These are phyloP conservation scores for Colletotrichum sp. DNA, from an alignment of 2,329 filamentous ascomycete species.

Conservation along the genomic window DNA sequence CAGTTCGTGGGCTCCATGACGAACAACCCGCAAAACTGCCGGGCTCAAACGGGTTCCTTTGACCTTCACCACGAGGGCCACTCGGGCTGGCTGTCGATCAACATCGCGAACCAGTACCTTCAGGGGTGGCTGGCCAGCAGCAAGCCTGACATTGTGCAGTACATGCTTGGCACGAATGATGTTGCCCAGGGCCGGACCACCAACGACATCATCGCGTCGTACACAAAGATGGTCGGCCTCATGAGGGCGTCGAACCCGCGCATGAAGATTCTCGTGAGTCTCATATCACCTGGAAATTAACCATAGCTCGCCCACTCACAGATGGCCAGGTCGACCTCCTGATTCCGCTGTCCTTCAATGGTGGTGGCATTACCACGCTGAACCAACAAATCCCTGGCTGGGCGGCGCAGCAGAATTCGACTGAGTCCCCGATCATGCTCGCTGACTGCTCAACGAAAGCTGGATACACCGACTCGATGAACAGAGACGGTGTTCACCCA, in stretches of 20 bases:
- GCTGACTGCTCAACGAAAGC: constrained; percentile 40
- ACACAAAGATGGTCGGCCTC: constrained; percentile 41
- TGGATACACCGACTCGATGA: constrained; percentile 34
- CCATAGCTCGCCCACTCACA: background rate
- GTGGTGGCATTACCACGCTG: constrained; percentile 32
- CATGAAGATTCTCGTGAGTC: constrained; percentile 42
- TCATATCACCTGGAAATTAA: background rate
- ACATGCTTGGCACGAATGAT: constrained; percentile 53
- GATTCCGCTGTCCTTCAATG: constrained; percentile 38
- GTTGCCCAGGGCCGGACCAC: constrained; percentile 33
- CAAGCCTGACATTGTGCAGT: constrained; percentile 46
- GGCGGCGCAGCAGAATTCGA: constrained; percentile 37
- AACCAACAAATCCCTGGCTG: constrained; percentile 43
- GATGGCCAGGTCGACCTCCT: constrained; percentile 39
- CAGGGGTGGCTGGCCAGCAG: constrained; percentile 40
- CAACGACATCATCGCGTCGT: constrained; percentile 40
- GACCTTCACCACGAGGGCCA: constrained; percentile 49
- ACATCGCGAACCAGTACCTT: constrained; percentile 47
- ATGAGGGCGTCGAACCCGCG: constrained; percentile 41
- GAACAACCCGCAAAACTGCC: constrained; percentile 41
- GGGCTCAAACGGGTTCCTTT: constrained; percentile 33
- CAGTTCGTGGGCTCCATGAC: constrained; percentile 47
- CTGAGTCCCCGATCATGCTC: constrained; percentile 42
- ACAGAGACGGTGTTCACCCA: constrained; percentile 46
- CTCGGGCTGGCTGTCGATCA: constrained; percentile 45